Evolutionary conservation across 2,329 filamentous ascomycete genomes (phyloP).

Genomic region (Aspergillus arachidicola): DNA sequence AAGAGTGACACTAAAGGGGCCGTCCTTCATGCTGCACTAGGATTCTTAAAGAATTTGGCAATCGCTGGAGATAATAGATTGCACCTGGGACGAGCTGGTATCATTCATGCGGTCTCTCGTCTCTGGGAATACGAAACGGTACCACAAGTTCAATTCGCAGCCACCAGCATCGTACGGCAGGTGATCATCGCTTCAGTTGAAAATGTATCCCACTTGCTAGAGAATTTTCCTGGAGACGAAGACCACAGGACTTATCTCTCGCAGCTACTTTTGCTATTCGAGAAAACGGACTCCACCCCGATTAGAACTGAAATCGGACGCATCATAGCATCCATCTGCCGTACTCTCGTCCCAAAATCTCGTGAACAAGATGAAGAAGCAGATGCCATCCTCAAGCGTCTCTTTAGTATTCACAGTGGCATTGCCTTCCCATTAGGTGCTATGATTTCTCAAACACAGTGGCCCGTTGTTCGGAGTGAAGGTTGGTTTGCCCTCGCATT

Average conservation of each 20-base stretch:
- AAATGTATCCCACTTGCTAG: conserved; percentile 43
- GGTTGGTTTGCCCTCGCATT: conserved; percentile 53
- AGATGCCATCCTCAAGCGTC: conserved; percentile 29
- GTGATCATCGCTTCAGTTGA: conserved; percentile 39
- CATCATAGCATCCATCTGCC: conserved; percentile 48
- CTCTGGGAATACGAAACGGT: conserved; percentile 46
- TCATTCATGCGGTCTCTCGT: conserved; percentile 41
- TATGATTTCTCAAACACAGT: conserved; percentile 50
- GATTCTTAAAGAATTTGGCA: conserved; percentile 52
- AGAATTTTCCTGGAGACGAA: conserved; percentile 31
- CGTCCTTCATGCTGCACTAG: conserved; percentile 48
- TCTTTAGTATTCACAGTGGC: conserved; percentile 40
- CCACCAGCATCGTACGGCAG: conserved; percentile 45
- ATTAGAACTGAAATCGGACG: conserved; percentile 52
- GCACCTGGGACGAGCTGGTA: conserved; percentile 41
- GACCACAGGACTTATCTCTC: conserved; percentile 43
- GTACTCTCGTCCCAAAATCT: conserved; percentile 37
- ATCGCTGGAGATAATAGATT: conserved; percentile 47
- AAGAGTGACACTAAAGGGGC: conserved; percentile 40
- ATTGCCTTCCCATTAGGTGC: conserved; percentile 44
- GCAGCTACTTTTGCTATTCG: conserved; percentile 44
- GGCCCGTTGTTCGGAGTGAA: conserved; percentile 52
- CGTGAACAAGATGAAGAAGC: conserved; percentile 27
- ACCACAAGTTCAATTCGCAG: conserved; percentile 49
- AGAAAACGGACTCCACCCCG: conserved; percentile 46